Base-by-base conservation (phyloP, 2,329 filamentous ascomycete genomes). In the Setomelanomma holmii region DNA sequence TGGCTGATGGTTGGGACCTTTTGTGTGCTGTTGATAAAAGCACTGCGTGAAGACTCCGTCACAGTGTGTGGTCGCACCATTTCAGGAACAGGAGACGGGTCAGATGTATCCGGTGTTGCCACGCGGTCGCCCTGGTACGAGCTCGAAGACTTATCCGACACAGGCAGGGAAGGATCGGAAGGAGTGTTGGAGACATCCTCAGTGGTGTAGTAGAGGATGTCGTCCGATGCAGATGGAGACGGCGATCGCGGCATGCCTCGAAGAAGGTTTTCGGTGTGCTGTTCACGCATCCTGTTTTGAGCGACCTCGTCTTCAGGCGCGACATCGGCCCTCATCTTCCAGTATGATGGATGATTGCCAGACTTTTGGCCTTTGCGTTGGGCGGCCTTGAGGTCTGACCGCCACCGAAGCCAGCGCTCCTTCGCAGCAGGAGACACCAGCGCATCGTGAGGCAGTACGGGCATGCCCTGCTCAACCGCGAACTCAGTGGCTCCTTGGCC, bases 401-500 rank as follows among this genome's bases (percentile, higher is more conserved):
- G 81, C 95, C 95, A 99, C 53, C 87, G 86, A 39, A 85, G 68
- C 79, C 89, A 98, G 36, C 95, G 87, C 52, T 95, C 89, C 56
- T 83, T 82, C 16, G 95, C 89, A 58, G 86, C 89, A 46, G 84
- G 86, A 3, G 93, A 96, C n/a, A 97, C 82, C 16, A 99, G 80
- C 38, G 81, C 82, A 38, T 95, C 89, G 64, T 91, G 87, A 5
- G 86, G 83, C n/a, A 92, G 81, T 10, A 91, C 80, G 0, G 84
- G 78, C 70, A 98, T 85, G 7, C 90, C 88, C 61, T 92, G 84
- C 53, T 93, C 87, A 55, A 85, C 84, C 0, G 93, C 95, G 75
- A 96, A 99, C n/a, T 89, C 84, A 38, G 85, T 88, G 14, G 95
- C 95, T 10, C 95, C 95, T 61, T 90, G 82, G 27, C 91, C 91